A percentile compares a stretch with the other conserved stretches of the same genome.
phyloP scores from a whole-genome alignment of 345 rosid genomes.

The Noccaea bulbosa region DNA sequence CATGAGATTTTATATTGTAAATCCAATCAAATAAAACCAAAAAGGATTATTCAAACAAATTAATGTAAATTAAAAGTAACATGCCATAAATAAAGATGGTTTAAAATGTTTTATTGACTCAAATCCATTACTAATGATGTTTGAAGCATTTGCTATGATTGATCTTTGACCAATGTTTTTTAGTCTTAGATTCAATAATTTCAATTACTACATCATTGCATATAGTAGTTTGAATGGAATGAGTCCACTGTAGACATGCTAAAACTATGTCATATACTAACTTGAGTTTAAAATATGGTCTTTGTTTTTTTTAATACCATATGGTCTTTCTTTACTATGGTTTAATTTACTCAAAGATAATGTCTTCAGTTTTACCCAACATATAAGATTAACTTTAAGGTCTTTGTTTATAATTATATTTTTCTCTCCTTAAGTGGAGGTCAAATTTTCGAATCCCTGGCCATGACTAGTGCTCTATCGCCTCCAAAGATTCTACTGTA shows the following conservation, averaged over 20 bases:
- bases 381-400: constrained; percentile 19
- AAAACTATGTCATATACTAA: constrained; percentile 18
- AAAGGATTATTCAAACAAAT: neutral
- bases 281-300: neutral
- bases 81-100: constrained; percentile 9
- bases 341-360: constrained; percentile 32
- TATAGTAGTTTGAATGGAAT: constrained; percentile 13
- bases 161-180: constrained; percentile 34
- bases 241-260: neutral
- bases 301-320: constrained; percentile 5
- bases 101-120: neutral
- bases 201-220: constrained; percentile 30
- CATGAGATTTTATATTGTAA: constrained; percentile 18
- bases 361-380: constrained; percentile 31
- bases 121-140: constrained; percentile 17
- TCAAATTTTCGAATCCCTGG: constrained; percentile 9
- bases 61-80: constrained; percentile 7
- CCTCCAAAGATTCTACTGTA: constrained; percentile 17
- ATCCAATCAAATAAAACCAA: neutral
- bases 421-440: constrained; percentile 1
- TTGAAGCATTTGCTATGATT: constrained; percentile 12
- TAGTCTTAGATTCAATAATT: neutral
- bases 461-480: constrained; percentile 14
- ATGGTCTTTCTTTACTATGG: constrained; percentile 36
- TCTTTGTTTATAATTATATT: neutral